A percentile compares a stretch with the other conserved stretches of the same genome.
phyloP scores from a whole-genome alignment of 257 asterid species.

The Asclepias syriaca region DNA sequence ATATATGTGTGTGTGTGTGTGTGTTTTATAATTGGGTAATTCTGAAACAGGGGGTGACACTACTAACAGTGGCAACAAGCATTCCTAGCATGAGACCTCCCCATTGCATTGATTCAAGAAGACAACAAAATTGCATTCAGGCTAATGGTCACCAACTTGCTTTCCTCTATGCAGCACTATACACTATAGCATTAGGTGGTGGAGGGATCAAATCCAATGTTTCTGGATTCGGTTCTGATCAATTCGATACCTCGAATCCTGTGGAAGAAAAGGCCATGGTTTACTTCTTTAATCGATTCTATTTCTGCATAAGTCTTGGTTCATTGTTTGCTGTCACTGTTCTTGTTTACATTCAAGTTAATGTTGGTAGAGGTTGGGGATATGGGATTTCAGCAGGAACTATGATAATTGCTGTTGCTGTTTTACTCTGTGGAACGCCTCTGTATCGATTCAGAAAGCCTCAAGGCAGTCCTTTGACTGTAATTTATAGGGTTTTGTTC shows the following conservation, averaged over 20 bases:
- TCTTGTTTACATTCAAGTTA: conserved; percentile 73
- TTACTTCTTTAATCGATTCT: conserved; percentile 77
- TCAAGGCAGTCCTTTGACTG: conserved; percentile 77
- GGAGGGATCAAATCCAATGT: conserved; percentile 90
- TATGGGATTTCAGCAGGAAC: conserved; percentile 83
- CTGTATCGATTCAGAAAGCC: conserved; percentile 61
- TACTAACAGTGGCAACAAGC: conserved; percentile 64
- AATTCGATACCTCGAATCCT: conserved; percentile 58
- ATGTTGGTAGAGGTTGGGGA: conserved; percentile 82
- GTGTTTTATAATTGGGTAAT: background rate
- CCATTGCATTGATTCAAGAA: conserved; percentile 39
- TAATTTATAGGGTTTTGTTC: conserved; percentile 52
- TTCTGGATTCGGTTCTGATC: conserved; percentile 88
- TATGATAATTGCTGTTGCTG: conserved; percentile 49
- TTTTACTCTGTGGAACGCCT: conserved; percentile 46
- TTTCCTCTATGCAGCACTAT: conserved; percentile 66
- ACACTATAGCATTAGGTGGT: conserved; percentile 76
- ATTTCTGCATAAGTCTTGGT: conserved; percentile 76
- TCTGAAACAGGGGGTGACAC: conserved; percentile 51
- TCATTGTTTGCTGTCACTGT: conserved; percentile 76
- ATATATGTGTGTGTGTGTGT: too few species aligned
- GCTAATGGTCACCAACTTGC: conserved; percentile 48
- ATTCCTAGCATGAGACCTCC: conserved; percentile 77
- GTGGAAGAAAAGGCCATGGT: conserved; percentile 63
- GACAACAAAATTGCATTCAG: conserved; percentile 35